Evolutionary conservation across 495 filamentous ascomycete species (phyloP).

Genomic region (Neurospora africana): DNA sequence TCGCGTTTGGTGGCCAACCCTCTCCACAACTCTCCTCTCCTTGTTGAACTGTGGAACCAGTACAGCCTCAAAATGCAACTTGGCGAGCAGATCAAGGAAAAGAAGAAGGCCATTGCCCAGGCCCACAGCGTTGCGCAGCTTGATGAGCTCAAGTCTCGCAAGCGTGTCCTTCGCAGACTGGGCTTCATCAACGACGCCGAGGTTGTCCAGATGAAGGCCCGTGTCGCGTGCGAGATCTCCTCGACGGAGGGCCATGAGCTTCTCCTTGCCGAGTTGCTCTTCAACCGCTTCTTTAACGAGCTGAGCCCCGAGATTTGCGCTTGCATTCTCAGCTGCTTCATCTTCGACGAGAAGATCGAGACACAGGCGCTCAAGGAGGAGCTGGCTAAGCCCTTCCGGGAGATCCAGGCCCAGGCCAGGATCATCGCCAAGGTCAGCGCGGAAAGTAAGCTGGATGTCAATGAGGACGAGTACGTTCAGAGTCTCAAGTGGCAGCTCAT

Average conservation of each 20-base stretch:
- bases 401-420: slow-evolving; percentile 75
- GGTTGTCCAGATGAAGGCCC: slow-evolving; percentile 88
- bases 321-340: slow-evolving; percentile 78
- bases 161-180: slow-evolving; percentile 91
- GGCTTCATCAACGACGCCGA: slow-evolving; percentile 91
- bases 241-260: slow-evolving; percentile 81
- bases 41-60: slow-evolving; percentile 71
- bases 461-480: slow-evolving; percentile 84
- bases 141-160: slow-evolving; percentile 90
- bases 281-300: slow-evolving; percentile 97
- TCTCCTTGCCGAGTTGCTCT: slow-evolving; percentile 81
- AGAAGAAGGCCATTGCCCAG: slow-evolving; percentile 75
- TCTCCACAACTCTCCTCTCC: slow-evolving; percentile 74
- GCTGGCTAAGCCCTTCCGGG: slow-evolving; percentile 70
- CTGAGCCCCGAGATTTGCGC: slow-evolving; percentile 78
- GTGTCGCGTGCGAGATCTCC: slow-evolving; percentile 90
- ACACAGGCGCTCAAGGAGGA: slow-evolving; percentile 67
- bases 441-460: slow-evolving; percentile 82
- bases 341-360: slow-evolving; percentile 89
- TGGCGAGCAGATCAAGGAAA: slow-evolving; percentile 64
- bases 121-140: slow-evolving; percentile 81
- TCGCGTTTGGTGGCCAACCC: slow-evolving; percentile 82
- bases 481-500: slow-evolving; percentile 88
- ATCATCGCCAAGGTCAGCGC: slow-evolving; percentile 83
- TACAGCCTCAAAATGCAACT: slow-evolving; percentile 74